A percentile compares a stretch with the other conserved stretches of the same genome.
Conservation (phyloP, 2,329 filamentous ascomycete genomes). For the Calonectria hongkongensis region DNA sequence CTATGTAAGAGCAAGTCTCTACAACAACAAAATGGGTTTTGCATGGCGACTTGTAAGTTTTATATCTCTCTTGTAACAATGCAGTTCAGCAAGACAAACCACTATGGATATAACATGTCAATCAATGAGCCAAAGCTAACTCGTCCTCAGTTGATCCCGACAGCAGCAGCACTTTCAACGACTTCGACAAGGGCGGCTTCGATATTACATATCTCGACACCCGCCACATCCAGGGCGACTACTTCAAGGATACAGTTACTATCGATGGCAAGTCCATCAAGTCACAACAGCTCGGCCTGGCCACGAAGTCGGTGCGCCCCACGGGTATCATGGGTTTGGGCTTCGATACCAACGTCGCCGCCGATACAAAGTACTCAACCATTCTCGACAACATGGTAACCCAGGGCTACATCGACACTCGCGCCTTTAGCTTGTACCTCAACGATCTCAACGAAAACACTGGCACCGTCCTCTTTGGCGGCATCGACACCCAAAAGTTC, state of each 20-base stretch:
- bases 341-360: conserved; percentile 70
- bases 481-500: conserved; percentile 85
- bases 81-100: no score
- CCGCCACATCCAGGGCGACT: conserved; percentile 72
- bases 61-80: background rate
- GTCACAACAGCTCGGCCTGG: conserved; percentile 74
- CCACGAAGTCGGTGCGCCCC: conserved; percentile 67
- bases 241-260: conserved; percentile 73
- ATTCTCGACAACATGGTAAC: conserved; percentile 79
- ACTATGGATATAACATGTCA: no score
- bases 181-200: conserved; percentile 67
- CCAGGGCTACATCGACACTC: conserved; percentile 76
- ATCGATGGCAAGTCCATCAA: conserved; percentile 69
- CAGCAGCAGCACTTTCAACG: conserved; percentile 69
- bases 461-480: conserved; percentile 86
- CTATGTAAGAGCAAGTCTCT: conserved; percentile 70
- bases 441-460: conserved; percentile 79
- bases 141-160: conserved; percentile 59
- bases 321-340: conserved; percentile 77
- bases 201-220: conserved; percentile 77
- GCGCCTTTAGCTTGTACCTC: conserved; percentile 82
- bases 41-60: conserved; percentile 62
- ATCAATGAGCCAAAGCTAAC: background rate
- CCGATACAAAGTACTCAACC: conserved; percentile 69
- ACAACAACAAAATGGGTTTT: conserved; percentile 60